Base-by-base conservation (phyloP, 2,329 filamentous ascomycete species). In the Fusarium verrucosum region DNA sequence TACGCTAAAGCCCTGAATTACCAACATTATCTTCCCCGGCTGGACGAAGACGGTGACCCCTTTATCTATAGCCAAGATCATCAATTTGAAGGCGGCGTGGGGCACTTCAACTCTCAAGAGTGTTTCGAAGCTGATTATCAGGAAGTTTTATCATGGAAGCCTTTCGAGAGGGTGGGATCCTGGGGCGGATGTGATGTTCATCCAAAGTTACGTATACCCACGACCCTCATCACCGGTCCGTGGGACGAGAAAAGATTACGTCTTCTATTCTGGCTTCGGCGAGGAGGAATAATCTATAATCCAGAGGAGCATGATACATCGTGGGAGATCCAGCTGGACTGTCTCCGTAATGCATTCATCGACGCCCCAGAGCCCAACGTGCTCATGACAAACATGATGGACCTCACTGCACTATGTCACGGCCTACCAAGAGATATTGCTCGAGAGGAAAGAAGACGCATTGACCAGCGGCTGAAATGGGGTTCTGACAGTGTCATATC, bases 261-360 rank as follows among this genome's bases (percentile, higher is more conserved):
- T 35, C 79, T 80, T 25, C 71, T 83, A 7, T 81, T 82, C 68
- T 83, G 81, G 81, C 72, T 83, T 19, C 70, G 76, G 10, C 76
- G 78, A 32, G 77, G 74, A 7, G 80, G 81, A 14, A 72, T 77
- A 47, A 35, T 61, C 9, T 62, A 43, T 28, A 68, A 63, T 6
- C 38, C 77, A 10, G 70, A 72, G 19, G 58, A 71, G 2, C 64
- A 73, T 20, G 49, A 54, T 32, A 72, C 75, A 3, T 63, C 78
- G 2, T 83, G 81, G 81, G 81, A 83, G 55, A 43, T 74, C 25
- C 79, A 76, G 43, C 57, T 75, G 5, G 66, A 77, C 41, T 75
- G 75, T 33, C 75, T 80, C 38, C 75, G 71, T 23, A 76, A 77
- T 37, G 78, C 76, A 19, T 62, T 77, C 25, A 57, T 77, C 13